Evolutionary conservation across 2,329 filamentous ascomycete genomes (phyloP), one percentile per base, ranked within the genome.

Genomic region (Aspergillus quadrilineatus): DNA sequence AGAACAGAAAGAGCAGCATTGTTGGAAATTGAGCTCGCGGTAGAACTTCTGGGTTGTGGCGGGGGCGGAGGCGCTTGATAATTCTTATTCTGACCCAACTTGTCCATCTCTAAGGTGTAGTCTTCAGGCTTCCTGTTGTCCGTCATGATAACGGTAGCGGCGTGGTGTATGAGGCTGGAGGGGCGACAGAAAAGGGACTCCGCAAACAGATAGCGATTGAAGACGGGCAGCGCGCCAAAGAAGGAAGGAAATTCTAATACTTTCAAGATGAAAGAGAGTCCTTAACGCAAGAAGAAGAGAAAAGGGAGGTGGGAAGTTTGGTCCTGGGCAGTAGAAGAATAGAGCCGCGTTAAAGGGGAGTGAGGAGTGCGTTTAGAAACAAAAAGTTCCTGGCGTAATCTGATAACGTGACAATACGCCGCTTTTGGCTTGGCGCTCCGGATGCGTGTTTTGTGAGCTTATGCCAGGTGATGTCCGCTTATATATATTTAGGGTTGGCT

Each of bases 101-200:
- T 87, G 67, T 84, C 83, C 79, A 90, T 85, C 67, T 88, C 85
- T 71, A 90, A 82, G 61, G 83, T 78, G 69, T 87, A 90, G 72
- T 94, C 89, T 69, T 83, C 82, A 72, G 89, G 88, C 75, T 90
- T 94, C 82, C 94, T 95, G 74, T 92, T 92, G 80, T 94, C 89
- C 69, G 88, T 82, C 91, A 96, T 96, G 63, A 67, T 81, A 70
- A 55, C 57, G 53, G 30, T 50, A 32, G 39, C 29, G 49, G 36
- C 17, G 50, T 53, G 37, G 52, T 48, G 53, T 37, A 28, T 15
- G 22, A 15, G 42, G 29, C 32, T 43, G 43, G 41, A 39, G 10
- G 30, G 47, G 30, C 46, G 43, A 56, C 28, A 15, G 1, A 34
- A 53, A 41, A 46, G 53, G 49, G 36, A 28, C 51, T 29, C n/a